Conservation (phyloP, 1,284 basidiomycete species). For the Anthracocystis panici-leucophaei region DNA sequence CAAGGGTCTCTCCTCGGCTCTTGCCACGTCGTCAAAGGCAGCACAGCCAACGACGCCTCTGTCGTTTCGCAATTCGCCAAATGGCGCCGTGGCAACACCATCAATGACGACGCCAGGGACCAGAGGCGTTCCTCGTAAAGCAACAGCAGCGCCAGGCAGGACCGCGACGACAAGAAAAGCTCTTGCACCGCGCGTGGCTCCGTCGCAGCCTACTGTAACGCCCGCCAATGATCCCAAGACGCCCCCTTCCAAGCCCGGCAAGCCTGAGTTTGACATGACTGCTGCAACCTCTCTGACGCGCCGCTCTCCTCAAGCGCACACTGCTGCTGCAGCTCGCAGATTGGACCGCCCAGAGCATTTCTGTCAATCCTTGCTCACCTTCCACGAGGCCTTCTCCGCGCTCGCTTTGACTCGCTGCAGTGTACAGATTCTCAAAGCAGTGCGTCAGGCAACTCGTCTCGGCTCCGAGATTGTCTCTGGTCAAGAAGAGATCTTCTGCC, state of each 20-base stretch:
- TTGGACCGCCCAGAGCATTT: constrained; percentile 40
- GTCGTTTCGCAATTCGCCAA: constrained; percentile 17
- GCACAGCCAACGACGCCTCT: constrained; percentile 11
- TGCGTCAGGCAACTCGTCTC: constrained; percentile 31
- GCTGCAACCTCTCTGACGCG: not conserved
- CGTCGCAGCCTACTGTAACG: constrained; percentile 22
- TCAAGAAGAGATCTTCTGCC: constrained; percentile 32
- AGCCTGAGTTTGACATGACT: constrained; percentile 14
- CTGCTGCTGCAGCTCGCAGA: not conserved
- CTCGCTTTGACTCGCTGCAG: constrained; percentile 42
- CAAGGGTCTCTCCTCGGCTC: constrained; percentile 23
- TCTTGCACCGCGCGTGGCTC: constrained; percentile 26
- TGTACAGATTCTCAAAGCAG: constrained; percentile 46
- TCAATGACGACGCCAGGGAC: constrained; percentile 16
- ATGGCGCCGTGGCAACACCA: constrained; percentile 3
- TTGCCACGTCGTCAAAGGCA: constrained; percentile 1
- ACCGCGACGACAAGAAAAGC: constrained; percentile 17
- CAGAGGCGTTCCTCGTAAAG: constrained; percentile 15
- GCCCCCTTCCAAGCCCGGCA: constrained; percentile 29
- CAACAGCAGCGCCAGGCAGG: constrained; percentile 5
- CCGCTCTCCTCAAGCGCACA: not conserved
- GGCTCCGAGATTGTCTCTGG: constrained; percentile 14
- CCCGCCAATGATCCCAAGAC: constrained; percentile 18
- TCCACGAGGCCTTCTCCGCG: constrained; percentile 44
- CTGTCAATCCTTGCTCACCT: constrained; percentile 33